Evolutionary conservation across 192 early-diverging fungal species (phyloP).

Genomic region (Coemansia sp.): DNA sequence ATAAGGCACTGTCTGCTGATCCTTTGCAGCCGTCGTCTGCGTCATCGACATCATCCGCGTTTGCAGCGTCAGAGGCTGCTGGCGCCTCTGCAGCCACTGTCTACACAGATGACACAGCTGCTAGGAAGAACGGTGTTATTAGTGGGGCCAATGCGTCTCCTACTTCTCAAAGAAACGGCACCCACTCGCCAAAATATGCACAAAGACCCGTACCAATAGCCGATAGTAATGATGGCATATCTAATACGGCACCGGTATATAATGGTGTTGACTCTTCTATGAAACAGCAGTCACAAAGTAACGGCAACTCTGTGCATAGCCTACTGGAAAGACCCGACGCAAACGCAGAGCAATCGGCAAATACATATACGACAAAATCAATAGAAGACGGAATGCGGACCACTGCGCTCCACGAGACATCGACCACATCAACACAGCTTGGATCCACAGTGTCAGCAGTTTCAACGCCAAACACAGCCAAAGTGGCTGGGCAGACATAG

Average conservation of each 20-base stretch:
- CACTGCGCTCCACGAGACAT: constrained; percentile 2
- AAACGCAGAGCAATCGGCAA: too few species aligned
- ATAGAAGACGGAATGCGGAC: constrained; percentile 7
- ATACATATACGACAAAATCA: neutral
- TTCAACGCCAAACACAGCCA: constrained; percentile 14
- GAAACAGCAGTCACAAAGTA: neutral
- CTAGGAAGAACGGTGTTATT: neutral
- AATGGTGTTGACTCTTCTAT: too few species aligned
- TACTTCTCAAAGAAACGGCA: neutral
- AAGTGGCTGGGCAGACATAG: constrained; percentile 12
- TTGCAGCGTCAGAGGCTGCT: neutral
- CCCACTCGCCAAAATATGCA: neutral
- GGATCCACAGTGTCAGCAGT: neutral
- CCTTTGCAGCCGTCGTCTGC: neutral
- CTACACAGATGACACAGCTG: neutral
- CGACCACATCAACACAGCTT: neutral
- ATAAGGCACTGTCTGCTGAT: neutral
- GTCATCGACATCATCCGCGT: constrained; percentile 1
- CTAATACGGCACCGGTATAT: neutral
- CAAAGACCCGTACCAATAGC: neutral
- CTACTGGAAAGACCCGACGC: neutral
- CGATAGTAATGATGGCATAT: neutral
- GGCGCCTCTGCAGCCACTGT: neutral
- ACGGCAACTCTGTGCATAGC: neutral
- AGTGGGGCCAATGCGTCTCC: neutral